Percentiles rank a stretch among this genome's conserved stretches.
Evolutionary conservation across 352 stramenopile genomes (phyloP).

Genomic region (Globisporangium cystogenes): DNA sequence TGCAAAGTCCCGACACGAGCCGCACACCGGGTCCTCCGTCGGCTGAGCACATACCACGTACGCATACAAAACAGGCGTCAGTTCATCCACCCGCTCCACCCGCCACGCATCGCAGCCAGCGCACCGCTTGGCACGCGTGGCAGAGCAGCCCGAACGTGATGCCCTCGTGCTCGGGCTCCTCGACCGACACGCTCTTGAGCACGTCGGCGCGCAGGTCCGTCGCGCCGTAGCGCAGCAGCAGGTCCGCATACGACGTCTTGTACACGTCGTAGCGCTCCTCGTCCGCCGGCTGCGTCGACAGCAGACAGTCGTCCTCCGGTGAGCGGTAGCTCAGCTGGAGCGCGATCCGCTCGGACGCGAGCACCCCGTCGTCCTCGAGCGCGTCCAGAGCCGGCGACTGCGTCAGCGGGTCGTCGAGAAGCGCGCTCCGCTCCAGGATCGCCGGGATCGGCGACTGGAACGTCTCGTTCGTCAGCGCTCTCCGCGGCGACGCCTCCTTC

Average conservation of each 20-base stretch:
- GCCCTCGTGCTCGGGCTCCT: conserved; percentile 30
- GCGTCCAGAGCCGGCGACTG: not conserved
- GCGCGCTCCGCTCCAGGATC: conserved; percentile 12
- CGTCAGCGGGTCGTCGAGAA: conserved; percentile 3
- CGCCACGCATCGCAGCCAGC: not conserved
- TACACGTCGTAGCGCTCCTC: conserved; percentile 73
- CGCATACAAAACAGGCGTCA: not conserved
- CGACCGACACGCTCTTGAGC: conserved; percentile 48
- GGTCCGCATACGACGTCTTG: conserved; percentile 72
- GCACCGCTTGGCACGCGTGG: conserved; percentile 50
- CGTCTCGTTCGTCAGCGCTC: conserved; percentile 35
- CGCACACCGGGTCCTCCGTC: conserved; percentile 52
- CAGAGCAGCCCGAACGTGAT: conserved; percentile 66
- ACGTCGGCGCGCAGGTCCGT: conserved; percentile 67
- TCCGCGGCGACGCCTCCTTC: conserved; percentile 36
- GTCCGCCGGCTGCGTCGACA: conserved; percentile 46
- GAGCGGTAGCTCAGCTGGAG: conserved; percentile 41
- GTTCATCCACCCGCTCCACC: too few species aligned
- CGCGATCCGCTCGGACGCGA: conserved; percentile 36
- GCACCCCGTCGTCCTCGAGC: conserved; percentile 20
- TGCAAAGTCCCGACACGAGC: conserved; percentile 64
- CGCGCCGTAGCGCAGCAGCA: conserved; percentile 79
- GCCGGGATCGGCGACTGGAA: conserved; percentile 37
- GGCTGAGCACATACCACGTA: conserved; percentile 17
- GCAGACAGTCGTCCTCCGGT: conserved; percentile 31